Base-by-base conservation (phyloP, 345 rosid genomes). In the Syzygium aromaticum region DNA sequence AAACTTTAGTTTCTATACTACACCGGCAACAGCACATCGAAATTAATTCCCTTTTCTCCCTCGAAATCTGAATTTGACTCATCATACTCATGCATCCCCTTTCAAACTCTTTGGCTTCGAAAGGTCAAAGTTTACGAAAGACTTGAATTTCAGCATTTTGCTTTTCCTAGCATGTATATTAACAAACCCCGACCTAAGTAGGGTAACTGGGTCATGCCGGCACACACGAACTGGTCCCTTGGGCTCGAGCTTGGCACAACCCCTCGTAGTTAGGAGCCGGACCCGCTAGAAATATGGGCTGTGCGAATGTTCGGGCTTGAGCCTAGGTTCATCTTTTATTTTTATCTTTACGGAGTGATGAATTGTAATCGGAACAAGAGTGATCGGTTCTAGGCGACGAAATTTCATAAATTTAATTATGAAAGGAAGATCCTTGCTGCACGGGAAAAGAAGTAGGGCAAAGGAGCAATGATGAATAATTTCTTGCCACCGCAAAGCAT, bases 161-260 rank as follows among this genome's bases (percentile, higher is more conserved):
- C 3, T 57, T 57, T 5, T 57, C n/a, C 13, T 57, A 57, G 5
- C 28, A 57, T 25, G 3, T 11, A 57, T 25, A 2, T 25, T 23
- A 2, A 25, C 5, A 11, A 25, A 57, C 28, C 63, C 14, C 14
- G 25, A 5, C 4, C 28, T 5, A 25, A 57, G 0, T 28, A 57
- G 25, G 28, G 14, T 4, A 10, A 11, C 25, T 57, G n/a, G 25
- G 13, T 25, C 0, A 5, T 25, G 2, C 6, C 0, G 3, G 6
- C 6, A 15, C 63, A 11, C 63, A 56, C 6, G 1, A 13, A 4
- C 28, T 6, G 1, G 28, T 28, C 14, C 63, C 28, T 57, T 22
- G 12, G 61, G 27, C 27, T 56, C 27, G 1, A 56, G 61, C 4
- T 56, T 11, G 1, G 12, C 5, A 56, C 61, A 11, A 9, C 61